phyloP scores from a whole-genome alignment of 164 flowering plant species.

The Hamamelis virginiana region DNA sequence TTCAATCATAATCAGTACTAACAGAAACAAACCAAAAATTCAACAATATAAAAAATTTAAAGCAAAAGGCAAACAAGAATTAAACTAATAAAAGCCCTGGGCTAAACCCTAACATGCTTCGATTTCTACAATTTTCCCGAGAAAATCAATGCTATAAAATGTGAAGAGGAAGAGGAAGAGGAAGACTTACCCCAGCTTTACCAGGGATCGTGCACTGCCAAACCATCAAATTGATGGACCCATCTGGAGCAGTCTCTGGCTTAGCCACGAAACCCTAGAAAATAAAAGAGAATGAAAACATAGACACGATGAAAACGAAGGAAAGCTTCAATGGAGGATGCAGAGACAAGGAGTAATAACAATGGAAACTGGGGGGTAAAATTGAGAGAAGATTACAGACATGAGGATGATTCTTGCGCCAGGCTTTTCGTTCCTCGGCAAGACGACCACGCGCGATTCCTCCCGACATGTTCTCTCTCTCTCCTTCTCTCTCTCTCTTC shows the following conservation, averaged over 20 bases:
- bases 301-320: too few species aligned
- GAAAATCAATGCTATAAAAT: not conserved
- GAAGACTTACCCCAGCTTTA: constrained; percentile 55
- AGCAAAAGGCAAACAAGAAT: too few species aligned
- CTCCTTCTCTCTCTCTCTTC: not conserved
- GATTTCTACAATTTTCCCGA: too few species aligned
- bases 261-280: constrained; percentile 83
- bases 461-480: constrained; percentile 50
- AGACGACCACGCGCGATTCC: constrained; percentile 85
- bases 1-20: too few species aligned
- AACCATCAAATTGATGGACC: constrained; percentile 74
- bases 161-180: not conserved
- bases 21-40: too few species aligned
- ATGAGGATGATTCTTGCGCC: constrained; percentile 89
- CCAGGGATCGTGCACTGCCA: constrained; percentile 94
- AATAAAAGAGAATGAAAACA: not conserved
- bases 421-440: constrained; percentile 75
- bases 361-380: too few species aligned
- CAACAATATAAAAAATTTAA: too few species aligned
- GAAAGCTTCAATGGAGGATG: too few species aligned
- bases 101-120: too few species aligned
- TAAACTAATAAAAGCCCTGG: too few species aligned
- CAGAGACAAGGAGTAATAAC: too few species aligned
- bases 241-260: constrained; percentile 74
- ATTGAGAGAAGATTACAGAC: constrained; percentile 29